phyloP scores from a whole-genome alignment of 805 yeast species.

The Jamesozyma lodderae region DNA sequence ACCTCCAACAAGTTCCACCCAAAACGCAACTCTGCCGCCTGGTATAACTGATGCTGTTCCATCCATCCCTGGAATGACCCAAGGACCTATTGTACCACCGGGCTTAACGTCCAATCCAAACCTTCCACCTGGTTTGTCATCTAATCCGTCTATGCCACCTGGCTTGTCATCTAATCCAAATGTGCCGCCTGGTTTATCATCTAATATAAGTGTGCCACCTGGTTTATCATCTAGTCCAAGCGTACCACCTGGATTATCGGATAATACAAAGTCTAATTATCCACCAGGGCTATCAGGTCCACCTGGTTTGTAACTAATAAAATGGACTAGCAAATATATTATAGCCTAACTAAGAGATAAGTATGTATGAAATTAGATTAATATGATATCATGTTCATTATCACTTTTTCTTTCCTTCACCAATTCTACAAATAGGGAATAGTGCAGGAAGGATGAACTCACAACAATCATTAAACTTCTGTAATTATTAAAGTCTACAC shows the following conservation, averaged over 20 bases:
- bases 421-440: too few relatives aligned
- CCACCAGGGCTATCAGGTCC: conserved; percentile 26
- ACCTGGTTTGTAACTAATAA: conserved; percentile 13
- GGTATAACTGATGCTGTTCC: background rate
- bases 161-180: background rate
- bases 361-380: background rate
- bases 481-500: too few relatives aligned
- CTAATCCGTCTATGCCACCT: background rate
- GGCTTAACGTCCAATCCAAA: background rate
- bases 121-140: background rate
- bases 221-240: background rate
- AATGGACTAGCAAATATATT: background rate
- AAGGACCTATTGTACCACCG: conserved; percentile 1
- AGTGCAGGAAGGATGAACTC: too few relatives aligned
- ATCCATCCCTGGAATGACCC: background rate
- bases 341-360: background rate
- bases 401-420: background rate
- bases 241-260: conserved; percentile 8
- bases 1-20: too few relatives aligned
- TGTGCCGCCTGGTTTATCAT: conserved; percentile 2
- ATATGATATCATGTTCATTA: background rate
- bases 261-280: conserved; percentile 4
- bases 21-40: background rate
- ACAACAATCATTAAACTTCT: too few relatives aligned
- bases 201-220: background rate